Base-by-base conservation (phyloP, 768 basidiomycete species). In the Boletus rubescentipes region DNA sequence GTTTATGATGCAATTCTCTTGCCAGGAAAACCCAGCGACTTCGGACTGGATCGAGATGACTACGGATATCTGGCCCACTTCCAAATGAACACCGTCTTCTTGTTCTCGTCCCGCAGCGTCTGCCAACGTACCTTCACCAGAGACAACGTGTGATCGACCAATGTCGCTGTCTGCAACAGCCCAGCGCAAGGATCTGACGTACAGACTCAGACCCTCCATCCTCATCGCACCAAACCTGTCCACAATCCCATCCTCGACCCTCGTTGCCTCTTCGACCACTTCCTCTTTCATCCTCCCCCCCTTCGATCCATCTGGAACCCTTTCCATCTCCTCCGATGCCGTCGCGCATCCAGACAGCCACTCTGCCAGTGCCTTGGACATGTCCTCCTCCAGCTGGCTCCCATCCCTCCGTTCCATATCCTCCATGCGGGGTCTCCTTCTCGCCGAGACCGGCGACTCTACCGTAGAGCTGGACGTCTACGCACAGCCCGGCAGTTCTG, bases 371-470 rank as follows among this genome's bases (percentile, higher is more conserved):
- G 35, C 53, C 26, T 55, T 54, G 9, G 59, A 55, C 39, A 4
- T 44, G 18, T 18, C 35, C 49, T 5, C 39, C 3, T 42, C 57
- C 38, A 53, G 23, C 54, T 59, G 65, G 59, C 21, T 60, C 53
- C 72, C 68, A 11, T 56, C 61, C 26, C 58, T 74, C 42, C 66
- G 72, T 23, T 77, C 76, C 35, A 54, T 59, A 36, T 62, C 68
- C 8, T 72, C 75, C 42, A 82, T 82, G 79, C 68, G 67, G 29
- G 81, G 78, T 34, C 71, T 81, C 5, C 64, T 76, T 35, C 70
- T 70, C 18, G 82, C 79, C 14, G 80, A 82, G 61, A 63, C 67
- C 12, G 80, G 80, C 12, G 78, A 73, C 41, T 66, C 71, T 10
- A 77, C 79, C 73, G 76, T 81, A 23, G 71, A 76, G 61, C 63